These are phyloP conservation scores for Lignosus rhinocerotis DNA, from an alignment of 1,284 basidiomycete genomes.

Conservation along the genomic window DNA sequence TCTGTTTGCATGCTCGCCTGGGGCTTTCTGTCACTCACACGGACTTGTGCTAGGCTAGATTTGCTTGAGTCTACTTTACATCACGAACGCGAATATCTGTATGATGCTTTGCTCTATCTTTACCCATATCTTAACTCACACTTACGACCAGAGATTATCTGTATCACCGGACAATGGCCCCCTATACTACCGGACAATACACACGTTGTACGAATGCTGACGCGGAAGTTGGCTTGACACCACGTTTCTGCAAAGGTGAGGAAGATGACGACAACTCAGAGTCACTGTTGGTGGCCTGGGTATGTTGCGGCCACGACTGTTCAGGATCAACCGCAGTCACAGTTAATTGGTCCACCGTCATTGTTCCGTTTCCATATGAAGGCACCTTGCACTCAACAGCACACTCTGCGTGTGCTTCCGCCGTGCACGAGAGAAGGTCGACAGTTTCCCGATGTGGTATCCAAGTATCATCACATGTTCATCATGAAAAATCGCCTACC, in stretches of 20 bases:
- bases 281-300: no score
- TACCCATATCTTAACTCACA: slow-evolving; percentile 2
- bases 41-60: slow-evolving; percentile 12
- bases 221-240: not conserved
- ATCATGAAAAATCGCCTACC: not conserved
- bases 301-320: not conserved
- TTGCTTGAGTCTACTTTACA: slow-evolving; percentile 17
- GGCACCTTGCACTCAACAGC: not conserved
- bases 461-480: not conserved
- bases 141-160: slow-evolving; percentile 7
- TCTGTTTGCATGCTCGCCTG: slow-evolving; percentile 1
- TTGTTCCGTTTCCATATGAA: not conserved
- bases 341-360: slow-evolving; percentile 1
- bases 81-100: slow-evolving; percentile 10
- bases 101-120: slow-evolving; percentile 6
- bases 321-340: slow-evolving; percentile 10
- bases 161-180: not conserved
- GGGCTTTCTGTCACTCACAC: slow-evolving; percentile 4
- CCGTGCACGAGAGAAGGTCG: slow-evolving; percentile 5
- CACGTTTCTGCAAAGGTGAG: not conserved
- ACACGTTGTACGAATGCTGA: not conserved
- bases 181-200: not conserved
- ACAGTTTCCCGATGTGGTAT: slow-evolving; percentile 3
- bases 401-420: not conserved
- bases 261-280: not conserved